Base-by-base conservation (phyloP, 495 filamentous ascomycete genomes). In the Letharia columbiana region DNA sequence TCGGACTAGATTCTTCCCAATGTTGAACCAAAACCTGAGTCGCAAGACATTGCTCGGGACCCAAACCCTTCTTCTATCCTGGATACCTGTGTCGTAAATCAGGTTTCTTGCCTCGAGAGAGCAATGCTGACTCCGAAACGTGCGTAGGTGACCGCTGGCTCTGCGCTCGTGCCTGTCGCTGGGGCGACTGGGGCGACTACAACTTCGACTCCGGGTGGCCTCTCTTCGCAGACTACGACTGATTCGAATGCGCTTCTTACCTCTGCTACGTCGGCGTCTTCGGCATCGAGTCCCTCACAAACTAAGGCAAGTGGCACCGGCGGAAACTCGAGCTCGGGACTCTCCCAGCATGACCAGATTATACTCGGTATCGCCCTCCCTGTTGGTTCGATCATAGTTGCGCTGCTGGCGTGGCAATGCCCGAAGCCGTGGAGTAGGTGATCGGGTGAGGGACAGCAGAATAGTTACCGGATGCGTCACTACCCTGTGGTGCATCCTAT, bases 401-500 rank as follows among this genome's bases (percentile, higher is more conserved):
- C 65, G 10, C 65, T 67, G 23, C 47, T 63, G 37, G 65, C 65
- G 15, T 67, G 65, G 65, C 28, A 44, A 7, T 67, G 18, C 18
- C 65, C 65, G 33, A 63, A 63, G 15, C 33, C 39, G 28, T 37
- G 40, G 61, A 47, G 40, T 15, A 7, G 42, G 3, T 3, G 13
- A 50, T 13, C 28, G 11, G 15, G 12, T 20, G 23, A 62, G 4
- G 44, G 44, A 39, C 10, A 37, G 44, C 44, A 28, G 31, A 37
- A 18, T 37, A n/a, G 9, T 20, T 57, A 57, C 15, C 28, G 7
- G 15, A 57, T 57, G 54, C 15, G 37, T 11, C 1, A 56, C 1
- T 56, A 56, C 15, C 54, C 54, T 31, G 31, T 56, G 31, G 54
- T 10, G 54, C 54, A 57, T 11, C 54, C 37, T 37, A 39, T 57